Evolutionary conservation across 345 rosid species (phyloP), one percentile per base, ranked within the genome.

Genomic region (Garcia nutans): DNA sequence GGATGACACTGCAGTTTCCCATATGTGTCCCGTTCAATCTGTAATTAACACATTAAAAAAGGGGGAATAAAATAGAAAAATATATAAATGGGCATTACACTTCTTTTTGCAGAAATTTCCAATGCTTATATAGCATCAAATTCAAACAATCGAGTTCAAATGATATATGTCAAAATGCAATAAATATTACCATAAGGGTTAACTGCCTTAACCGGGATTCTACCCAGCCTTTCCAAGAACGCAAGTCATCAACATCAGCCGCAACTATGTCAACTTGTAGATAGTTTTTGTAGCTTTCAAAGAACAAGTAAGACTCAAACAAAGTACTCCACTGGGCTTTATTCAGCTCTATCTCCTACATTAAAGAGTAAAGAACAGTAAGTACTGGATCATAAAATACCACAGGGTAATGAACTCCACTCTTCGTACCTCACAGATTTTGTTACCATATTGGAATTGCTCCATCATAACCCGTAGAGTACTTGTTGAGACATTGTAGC

Each of bases 1-100:
- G 92, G 92, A 82, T 89, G 95, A 74, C 95, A 90, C 81, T 88
- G 91, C 83, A 90, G 56, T 84, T 85, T 88, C 75, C 92, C 92
- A 68, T 76, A 77, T 6, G 95, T 90, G 72, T 84, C 90, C 10
- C 91, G 83, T 78, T 89, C 95, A 78, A 90, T 90, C 92, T 90
- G 88, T 78, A 76, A 13, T 62, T 60, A 50, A 59, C 45, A 74
- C 16, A 65, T 12, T 9, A 45, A 15, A 65, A 49, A n/a, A 74
- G 4, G 49, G 49, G n/a, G 28, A 67, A 70, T 65, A 23, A 79
- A 42, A 26, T 33, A 62, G 11, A 77, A 49, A 62, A 71, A 65
- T 24, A 19, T 47, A 16, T 19, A 10, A 41, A 57, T 47, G 63
- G 26, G 42, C 28, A 54, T 26, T 37, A 37, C 5, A 24, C 72